A percentile compares a stretch with the other conserved stretches of the same genome.
Conservation (phyloP, 2,329 filamentous ascomycete species). For the Aspergillus sp. region DNA sequence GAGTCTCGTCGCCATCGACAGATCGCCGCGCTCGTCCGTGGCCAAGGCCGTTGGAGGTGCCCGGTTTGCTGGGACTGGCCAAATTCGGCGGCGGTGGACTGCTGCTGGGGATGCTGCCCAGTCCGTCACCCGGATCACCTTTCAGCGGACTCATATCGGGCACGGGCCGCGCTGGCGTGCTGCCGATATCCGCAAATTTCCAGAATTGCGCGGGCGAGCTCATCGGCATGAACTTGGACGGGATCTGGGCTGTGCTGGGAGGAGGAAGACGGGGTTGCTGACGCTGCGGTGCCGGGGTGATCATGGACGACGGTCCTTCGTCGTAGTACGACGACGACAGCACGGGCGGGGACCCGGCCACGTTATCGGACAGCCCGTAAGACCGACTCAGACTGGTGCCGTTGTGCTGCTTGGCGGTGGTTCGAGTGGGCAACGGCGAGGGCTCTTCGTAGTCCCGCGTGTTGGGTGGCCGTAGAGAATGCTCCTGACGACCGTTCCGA, state of each 20-base stretch:
- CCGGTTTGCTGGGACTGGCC: constrained; percentile 45
- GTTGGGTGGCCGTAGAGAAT: constrained; percentile 32
- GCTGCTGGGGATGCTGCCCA: constrained; percentile 45
- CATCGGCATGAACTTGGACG: constrained; percentile 53
- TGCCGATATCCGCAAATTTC: constrained; percentile 49
- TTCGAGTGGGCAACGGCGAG: constrained; percentile 40
- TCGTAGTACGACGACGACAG: constrained; percentile 51
- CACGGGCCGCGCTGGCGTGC: constrained; percentile 43
- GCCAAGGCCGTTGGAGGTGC: constrained; percentile 31
- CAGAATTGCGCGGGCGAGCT: constrained; percentile 53
- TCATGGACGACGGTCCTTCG: constrained; percentile 47
- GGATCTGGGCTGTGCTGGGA: constrained; percentile 50
- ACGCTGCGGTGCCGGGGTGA: constrained; percentile 49
- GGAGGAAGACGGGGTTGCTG: constrained; percentile 50
- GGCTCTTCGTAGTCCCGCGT: constrained; percentile 41
- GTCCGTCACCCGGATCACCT: constrained; percentile 36
- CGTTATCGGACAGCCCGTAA: constrained; percentile 42
- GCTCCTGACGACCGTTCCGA: constrained; percentile 29
- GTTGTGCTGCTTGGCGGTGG: constrained; percentile 27
- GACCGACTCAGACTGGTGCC: constrained; percentile 31
- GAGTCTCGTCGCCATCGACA: constrained; percentile 29
- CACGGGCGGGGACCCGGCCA: constrained; percentile 45
- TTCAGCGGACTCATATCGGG: constrained; percentile 50
- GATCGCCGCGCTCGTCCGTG: constrained; percentile 31
- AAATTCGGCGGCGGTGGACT: constrained; percentile 49